Conservation (phyloP, 768 basidiomycete species). For the Kwoniella europaea region DNA sequence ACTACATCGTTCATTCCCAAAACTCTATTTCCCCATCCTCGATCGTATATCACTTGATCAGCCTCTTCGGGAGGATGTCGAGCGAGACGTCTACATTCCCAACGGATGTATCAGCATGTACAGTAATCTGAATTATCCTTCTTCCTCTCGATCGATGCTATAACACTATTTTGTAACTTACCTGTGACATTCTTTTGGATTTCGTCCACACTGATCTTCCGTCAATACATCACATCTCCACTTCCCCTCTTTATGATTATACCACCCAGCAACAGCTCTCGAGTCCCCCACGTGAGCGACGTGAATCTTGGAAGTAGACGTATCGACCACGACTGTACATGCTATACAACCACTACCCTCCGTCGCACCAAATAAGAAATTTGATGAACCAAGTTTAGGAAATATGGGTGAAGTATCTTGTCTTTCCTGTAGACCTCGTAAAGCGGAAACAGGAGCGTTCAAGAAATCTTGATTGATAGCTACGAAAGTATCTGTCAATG, state of each 20-base stretch:
- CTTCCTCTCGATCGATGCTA: no score
- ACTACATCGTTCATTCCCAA: not conserved
- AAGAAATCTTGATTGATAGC: conserved; percentile 81
- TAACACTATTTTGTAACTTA: conserved; percentile 51
- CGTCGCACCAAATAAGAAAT: not conserved
- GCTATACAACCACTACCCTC: conserved; percentile 1
- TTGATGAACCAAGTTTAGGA: not conserved
- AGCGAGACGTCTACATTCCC: not conserved
- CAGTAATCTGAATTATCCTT: no score
- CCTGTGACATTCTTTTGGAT: conserved; percentile 81
- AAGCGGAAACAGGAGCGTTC: conserved; percentile 74
- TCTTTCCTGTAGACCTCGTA: conserved; percentile 9
- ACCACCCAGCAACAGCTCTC: conserved; percentile 87
- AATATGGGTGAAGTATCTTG: not conserved
- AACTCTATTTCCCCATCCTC: conserved; percentile 13
- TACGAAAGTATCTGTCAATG: conserved; percentile 71
- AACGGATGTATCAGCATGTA: no score
- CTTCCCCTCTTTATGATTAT: conserved; percentile 63
- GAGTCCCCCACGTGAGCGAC: conserved; percentile 90
- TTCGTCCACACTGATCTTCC: conserved; percentile 92
- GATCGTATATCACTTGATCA: conserved; percentile 16
- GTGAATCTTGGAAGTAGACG: conserved; percentile 69
- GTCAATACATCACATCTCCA: conserved; percentile 89
- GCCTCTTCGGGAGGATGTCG: conserved; percentile 23
- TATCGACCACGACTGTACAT: conserved; percentile 2